phyloP scores from a whole-genome alignment of 225 moss, liverwort and hornwort species.

The Antitrichia curtipendula region DNA sequence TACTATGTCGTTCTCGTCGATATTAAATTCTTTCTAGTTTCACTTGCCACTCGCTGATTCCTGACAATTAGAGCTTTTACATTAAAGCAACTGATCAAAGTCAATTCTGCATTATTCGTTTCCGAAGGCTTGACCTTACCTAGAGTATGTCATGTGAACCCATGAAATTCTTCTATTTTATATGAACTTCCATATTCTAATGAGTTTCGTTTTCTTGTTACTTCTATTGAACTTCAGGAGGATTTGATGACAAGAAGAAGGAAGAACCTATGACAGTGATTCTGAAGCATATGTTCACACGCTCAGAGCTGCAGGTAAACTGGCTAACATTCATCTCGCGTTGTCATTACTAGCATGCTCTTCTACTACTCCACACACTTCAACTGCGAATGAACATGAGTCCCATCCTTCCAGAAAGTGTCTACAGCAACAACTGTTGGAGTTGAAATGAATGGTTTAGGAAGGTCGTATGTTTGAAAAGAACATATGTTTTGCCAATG shows the following conservation, averaged over 20 bases:
- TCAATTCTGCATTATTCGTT: neutral
- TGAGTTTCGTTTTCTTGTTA: neutral
- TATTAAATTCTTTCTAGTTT: neutral
- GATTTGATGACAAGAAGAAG: constrained; percentile 87
- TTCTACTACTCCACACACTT: neutral
- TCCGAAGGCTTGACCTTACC: neutral
- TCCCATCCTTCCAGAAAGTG: neutral
- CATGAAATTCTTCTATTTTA: neutral
- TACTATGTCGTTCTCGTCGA: neutral
- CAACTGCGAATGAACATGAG: neutral
- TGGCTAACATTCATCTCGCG: neutral
- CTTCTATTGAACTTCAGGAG: constrained; percentile 35
- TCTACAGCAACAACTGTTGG: neutral
- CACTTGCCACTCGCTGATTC: neutral
- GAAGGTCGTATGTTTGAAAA: neutral
- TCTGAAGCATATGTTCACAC: constrained; percentile 98
- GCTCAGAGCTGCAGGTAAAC: constrained; percentile 70
- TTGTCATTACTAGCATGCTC: neutral
- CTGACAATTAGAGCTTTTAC: neutral
- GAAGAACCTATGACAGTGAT: constrained; percentile 83
- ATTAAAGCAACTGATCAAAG: neutral
- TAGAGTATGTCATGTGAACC: neutral
- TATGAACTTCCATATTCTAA: neutral
- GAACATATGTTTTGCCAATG: neutral
- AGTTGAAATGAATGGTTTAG: neutral